Percentiles rank a stretch among this genome's conserved stretches.
Evolutionary conservation across 495 filamentous ascomycete genomes (phyloP).

Genomic region (Neurospora terricola): DNA sequence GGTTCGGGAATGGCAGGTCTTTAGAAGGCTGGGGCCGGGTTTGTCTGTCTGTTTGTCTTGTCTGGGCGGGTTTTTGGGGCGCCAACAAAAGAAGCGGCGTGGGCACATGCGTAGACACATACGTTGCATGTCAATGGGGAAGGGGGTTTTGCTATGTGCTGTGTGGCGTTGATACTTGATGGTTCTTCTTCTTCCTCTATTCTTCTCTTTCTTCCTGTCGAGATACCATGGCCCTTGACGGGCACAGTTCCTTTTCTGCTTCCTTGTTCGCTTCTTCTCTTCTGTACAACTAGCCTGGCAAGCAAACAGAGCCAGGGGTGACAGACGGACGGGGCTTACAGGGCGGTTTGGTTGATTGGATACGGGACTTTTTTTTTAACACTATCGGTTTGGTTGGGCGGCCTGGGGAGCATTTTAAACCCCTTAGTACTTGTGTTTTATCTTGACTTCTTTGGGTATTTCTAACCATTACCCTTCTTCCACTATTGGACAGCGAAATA

Average conservation of each 20-base stretch:
- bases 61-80: not conserved
- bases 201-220: constrained; percentile 2
- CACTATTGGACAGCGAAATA: not conserved
- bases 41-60: not conserved
- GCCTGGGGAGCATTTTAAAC: not conserved
- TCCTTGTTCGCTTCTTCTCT: not conserved
- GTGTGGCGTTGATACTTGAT: constrained; percentile 10
- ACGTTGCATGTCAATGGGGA: not conserved
- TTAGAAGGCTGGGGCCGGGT: not conserved
- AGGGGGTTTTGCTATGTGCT: constrained; percentile 1
- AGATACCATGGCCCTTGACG: constrained; percentile 20
- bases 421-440: not conserved
- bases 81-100: not conserved
- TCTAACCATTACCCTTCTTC: not conserved
- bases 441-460: not conserved
- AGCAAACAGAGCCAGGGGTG: not conserved
- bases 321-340: not conserved
- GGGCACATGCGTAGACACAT: not conserved
- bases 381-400: not conserved
- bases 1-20: not conserved
- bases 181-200: not conserved
- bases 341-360: not conserved
- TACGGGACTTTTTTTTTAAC: not conserved
- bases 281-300: not conserved
- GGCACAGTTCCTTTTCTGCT: constrained; percentile 4